A percentile compares a stretch with the other conserved stretches of the same genome.
Conservation (phyloP, 331 rosid species). For the Ulmus americana region DNA sequence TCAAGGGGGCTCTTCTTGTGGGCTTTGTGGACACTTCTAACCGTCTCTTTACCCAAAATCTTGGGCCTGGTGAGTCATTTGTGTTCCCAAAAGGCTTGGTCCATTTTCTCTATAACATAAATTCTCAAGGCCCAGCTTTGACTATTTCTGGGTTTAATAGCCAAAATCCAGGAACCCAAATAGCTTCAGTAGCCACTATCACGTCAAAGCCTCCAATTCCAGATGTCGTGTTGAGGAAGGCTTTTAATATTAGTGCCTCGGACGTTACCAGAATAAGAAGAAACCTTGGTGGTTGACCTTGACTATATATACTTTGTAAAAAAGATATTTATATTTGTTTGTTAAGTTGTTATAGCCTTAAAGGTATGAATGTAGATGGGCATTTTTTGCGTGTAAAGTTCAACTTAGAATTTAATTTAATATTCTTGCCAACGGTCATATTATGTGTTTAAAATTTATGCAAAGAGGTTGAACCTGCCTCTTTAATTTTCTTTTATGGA, state of each 20-base stretch:
- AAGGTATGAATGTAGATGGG: too few species aligned
- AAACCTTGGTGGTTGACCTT: conserved; percentile 9
- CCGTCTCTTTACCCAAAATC: conserved; percentile 22
- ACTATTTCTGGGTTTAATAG: conserved; percentile 59
- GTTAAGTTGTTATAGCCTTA: too few species aligned
- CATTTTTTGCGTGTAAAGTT: not conserved
- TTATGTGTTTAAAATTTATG: too few species aligned
- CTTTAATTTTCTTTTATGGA: too few species aligned
- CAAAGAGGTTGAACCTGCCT: too few species aligned
- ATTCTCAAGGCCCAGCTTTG: conserved; percentile 24
- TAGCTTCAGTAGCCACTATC: conserved; percentile 43
- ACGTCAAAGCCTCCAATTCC: conserved; percentile 19
- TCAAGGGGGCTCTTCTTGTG: conserved; percentile 45
- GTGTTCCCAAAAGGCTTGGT: conserved; percentile 60
- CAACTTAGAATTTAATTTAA: not conserved
- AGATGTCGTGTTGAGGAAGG: not conserved
- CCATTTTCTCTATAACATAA: conserved; percentile 50
- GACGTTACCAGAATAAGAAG: not conserved
- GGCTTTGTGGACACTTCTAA: conserved; percentile 57
- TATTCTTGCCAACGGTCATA: conserved; percentile 7
- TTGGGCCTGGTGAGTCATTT: conserved; percentile 57
- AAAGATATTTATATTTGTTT: too few species aligned
- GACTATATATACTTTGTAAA: not conserved
- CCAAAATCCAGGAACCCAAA: conserved; percentile 60
- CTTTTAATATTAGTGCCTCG: conserved; percentile 1